Evolutionary conservation across 352 stramenopile species (phyloP).

Genomic region (Globisporangium paroecandrum): DNA sequence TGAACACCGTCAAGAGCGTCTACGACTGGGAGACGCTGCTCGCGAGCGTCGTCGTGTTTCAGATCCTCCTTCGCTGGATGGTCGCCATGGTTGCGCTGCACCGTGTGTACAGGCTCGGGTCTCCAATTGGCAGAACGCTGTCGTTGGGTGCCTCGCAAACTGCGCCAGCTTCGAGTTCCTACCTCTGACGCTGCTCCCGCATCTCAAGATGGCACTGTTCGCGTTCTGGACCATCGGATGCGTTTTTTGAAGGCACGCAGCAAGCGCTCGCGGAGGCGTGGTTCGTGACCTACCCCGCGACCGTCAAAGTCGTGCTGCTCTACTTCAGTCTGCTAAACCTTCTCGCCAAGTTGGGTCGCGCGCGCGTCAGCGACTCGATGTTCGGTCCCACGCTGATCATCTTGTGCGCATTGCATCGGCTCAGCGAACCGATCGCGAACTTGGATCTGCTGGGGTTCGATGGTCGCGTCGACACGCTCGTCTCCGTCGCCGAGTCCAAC

Average conservation of each 20-base stretch:
- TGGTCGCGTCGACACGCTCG: background rate
- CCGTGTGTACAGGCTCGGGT: background rate
- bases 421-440: background rate
- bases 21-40: constrained; percentile 14
- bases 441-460: background rate
- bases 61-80: constrained; percentile 13
- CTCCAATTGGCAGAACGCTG: background rate
- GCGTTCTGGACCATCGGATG: constrained; percentile 25
- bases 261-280: constrained; percentile 20
- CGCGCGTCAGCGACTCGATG: constrained; percentile 24
- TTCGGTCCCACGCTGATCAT: constrained; percentile 25
- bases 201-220: constrained; percentile 20
- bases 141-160: constrained; percentile 10
- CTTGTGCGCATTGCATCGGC: constrained; percentile 17
- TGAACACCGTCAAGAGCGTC: background rate
- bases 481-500: constrained; percentile 13
- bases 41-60: background rate
- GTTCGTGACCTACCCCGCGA: constrained; percentile 32
- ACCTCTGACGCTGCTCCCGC: constrained; percentile 19
- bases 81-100: constrained; percentile 9
- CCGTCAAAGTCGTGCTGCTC: constrained; percentile 27
- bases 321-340: constrained; percentile 27
- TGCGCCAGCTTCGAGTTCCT: constrained; percentile 16
- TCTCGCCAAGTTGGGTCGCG: constrained; percentile 7
- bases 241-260: constrained; percentile 25